These are phyloP conservation scores for Acanthochlamys bracteata DNA, from an alignment of 106 monocot species.

Conservation along the genomic window DNA sequence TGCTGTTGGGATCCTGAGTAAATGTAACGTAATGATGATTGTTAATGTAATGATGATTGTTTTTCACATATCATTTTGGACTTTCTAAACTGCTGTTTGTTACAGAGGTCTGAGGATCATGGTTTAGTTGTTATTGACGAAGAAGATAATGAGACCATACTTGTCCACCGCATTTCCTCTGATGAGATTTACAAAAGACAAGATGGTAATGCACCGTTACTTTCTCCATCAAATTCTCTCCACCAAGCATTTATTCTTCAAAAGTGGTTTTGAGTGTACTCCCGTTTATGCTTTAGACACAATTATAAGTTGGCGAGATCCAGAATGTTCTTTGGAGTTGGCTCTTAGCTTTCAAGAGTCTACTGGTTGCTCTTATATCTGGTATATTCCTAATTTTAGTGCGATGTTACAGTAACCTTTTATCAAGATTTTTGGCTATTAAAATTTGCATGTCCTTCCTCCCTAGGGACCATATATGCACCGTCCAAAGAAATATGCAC, in stretches of 20 bases:
- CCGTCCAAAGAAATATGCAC: conserved; percentile 73
- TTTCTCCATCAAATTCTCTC: background rate
- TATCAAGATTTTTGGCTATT: background rate
- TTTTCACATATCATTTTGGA: background rate
- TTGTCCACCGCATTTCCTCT: conserved; percentile 70
- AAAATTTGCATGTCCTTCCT: background rate
- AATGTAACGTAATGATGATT: too few species aligned
- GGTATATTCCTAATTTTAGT: conserved; percentile 24
- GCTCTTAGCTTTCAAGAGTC: conserved; percentile 97
- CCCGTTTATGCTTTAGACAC: conserved; percentile 39
- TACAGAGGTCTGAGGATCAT: conserved; percentile 72
- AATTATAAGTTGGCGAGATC: conserved; percentile 94
- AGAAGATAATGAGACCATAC: conserved; percentile 77
- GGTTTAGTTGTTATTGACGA: conserved; percentile 87
- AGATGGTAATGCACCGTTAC: conserved; percentile 48
- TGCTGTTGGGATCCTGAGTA: background rate
- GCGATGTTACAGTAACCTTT: too few species aligned
- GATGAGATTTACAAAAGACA: conserved; percentile 87
- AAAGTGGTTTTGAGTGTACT: too few species aligned
- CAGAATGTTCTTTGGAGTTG: conserved; percentile 61
- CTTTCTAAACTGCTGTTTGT: background rate
- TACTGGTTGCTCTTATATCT: conserved; percentile 88
- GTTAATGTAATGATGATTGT: background rate
- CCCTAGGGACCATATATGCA: conserved; percentile 75
- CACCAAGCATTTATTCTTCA: background rate